These are phyloP conservation scores for Monoraphidium neglectum DNA, from an alignment of 139 green algal genomes.

Conservation along the genomic window DNA sequence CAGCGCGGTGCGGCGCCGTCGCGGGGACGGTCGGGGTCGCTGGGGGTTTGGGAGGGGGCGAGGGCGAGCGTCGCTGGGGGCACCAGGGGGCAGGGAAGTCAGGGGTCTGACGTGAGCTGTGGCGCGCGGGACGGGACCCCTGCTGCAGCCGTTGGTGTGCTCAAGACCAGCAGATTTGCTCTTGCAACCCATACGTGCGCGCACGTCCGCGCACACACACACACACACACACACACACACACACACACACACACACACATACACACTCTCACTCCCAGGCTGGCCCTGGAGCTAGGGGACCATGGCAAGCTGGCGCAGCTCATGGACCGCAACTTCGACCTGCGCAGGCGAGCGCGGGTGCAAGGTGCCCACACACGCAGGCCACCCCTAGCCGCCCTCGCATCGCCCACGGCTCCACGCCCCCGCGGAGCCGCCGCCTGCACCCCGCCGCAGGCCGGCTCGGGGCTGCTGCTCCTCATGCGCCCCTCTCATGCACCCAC, in stretches of 20 bases:
- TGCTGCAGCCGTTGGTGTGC: too few species aligned
- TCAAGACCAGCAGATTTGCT: too few species aligned
- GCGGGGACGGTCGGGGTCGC: neutral
- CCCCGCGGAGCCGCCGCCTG: neutral
- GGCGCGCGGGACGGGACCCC: neutral
- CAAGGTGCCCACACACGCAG: neutral
- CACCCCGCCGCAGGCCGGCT: neutral
- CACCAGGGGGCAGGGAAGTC: neutral
- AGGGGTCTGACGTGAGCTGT: neutral
- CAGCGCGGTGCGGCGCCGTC: neutral
- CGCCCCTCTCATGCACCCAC: neutral
- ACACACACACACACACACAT: too few species aligned
- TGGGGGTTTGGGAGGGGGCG: neutral
- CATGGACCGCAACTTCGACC: conserved; percentile 78
- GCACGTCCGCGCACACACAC: too few species aligned
- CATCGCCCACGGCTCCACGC: neutral
- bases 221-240: too few species aligned
- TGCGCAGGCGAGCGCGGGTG: conserved; percentile 33
- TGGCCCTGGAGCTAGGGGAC: conserved; percentile 48
- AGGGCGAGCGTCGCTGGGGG: neutral
- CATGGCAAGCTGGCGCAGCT: conserved; percentile 46
- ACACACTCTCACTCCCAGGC: too few species aligned
- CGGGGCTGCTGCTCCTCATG: neutral
- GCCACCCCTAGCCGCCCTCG: neutral
- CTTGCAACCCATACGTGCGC: too few species aligned